Evolutionary conservation across 495 filamentous ascomycete species (phyloP), one percentile per base, ranked within the genome.

Genomic region (Polyplosphaeria fusca): DNA sequence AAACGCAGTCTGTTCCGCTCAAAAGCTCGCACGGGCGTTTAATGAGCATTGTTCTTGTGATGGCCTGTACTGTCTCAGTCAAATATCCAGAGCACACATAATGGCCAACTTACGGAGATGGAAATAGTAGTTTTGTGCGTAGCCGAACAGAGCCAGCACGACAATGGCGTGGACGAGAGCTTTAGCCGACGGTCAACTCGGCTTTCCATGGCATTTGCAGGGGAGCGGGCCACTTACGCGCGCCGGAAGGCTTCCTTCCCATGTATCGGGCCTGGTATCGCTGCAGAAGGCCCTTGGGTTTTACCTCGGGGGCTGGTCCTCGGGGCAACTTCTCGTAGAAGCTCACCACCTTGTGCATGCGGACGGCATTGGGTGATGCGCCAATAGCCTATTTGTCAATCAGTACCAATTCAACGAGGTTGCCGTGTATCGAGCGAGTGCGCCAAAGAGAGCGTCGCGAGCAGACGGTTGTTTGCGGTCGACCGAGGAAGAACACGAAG

Each of bases 31-130:
- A 7, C 30, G 30, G 7, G 30, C 30, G 30, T 14, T 80, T 91
- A 97, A 79, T 97, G 92, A 64, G 89, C 87, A 72, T 97, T 90
- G 85, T 96, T 95, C 87, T 97, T 97, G 86, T 96, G 91, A 81
- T 96, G 90, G 61, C 92, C 92, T 97, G 64, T 22, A 26, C 28
- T 47, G 63, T 77, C 60, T 76, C 71, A 71, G 32, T 60, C 37
- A 56, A 22, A 19, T n/a, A 20, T 11, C 19, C 42, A 40, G 37
- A 22, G 12, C 14, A 2, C 11, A 24, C 39, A 7, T 5, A 19
- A 5, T 19, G 9, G 39, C 52, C 61, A 52, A 81, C 89, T 71
- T 84, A 98, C 93, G 90, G 63, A 97, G 82, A 76, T 99, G 94
- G 87, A 94, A 97, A 81, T 98, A 97, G 85, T 98, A 98, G 74